A percentile compares a stretch with the other conserved stretches of the same genome.
Evolutionary conservation across 495 filamentous ascomycete species (phyloP).

Genomic region (Hyaloscypha bicolor): DNA sequence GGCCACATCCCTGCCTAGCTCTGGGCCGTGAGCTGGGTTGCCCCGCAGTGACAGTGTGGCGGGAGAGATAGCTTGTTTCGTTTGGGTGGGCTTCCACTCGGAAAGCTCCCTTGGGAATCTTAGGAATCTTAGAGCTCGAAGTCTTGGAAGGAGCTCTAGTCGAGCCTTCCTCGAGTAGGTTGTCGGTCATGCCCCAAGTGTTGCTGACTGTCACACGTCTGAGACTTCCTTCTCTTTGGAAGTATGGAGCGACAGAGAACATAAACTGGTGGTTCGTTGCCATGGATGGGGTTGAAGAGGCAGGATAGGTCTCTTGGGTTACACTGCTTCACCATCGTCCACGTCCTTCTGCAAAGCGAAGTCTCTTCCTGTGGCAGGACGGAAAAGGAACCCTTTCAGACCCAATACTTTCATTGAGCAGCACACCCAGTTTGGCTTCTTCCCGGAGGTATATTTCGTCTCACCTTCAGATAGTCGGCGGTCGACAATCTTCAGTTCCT

Average conservation of each 20-base stretch:
- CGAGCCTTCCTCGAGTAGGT: not conserved
- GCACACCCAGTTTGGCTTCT: not conserved
- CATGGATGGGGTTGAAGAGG: not conserved
- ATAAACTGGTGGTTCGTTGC: not conserved
- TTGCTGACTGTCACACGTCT: not conserved
- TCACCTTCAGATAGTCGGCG: slow-evolving; percentile 36
- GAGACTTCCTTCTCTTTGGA: not conserved
- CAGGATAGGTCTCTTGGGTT: not conserved
- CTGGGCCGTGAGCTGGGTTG: not conserved
- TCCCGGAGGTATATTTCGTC: not conserved
- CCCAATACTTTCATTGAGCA: not conserved
- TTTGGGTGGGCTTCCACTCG: slow-evolving; percentile 5
- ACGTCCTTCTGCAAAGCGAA: not conserved
- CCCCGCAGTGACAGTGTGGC: not conserved
- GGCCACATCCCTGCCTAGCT: not conserved
- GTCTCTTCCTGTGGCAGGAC: slow-evolving; percentile 1
- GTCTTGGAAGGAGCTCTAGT: not conserved
- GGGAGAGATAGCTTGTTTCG: not conserved
- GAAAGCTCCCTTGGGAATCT: not conserved
- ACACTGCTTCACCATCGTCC: not conserved
- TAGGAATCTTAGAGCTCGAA: not conserved
- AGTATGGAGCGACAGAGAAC: not conserved
- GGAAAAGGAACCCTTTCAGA: not conserved
- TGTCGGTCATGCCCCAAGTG: not conserved
- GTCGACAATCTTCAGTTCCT: slow-evolving; percentile 46